Evolutionary conservation across 164 flowering plant species (phyloP).

Genomic region (Saururus chinensis): DNA sequence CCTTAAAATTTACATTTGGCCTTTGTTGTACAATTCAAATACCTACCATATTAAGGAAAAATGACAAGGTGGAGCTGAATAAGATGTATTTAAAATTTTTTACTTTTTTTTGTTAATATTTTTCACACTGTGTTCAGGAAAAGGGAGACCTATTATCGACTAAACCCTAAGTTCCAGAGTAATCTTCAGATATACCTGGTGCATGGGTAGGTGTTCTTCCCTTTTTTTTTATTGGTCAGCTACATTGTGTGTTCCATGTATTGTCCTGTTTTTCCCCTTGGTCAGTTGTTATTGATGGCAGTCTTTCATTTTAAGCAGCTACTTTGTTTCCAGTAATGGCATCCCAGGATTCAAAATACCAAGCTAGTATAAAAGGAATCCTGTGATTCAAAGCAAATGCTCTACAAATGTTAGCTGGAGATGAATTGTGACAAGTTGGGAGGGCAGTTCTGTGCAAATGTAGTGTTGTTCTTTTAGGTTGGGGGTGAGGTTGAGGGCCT

Average conservation of each 20-base stretch:
- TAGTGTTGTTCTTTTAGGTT: no score
- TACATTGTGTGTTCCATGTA: not conserved
- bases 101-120: not conserved
- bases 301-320: not conserved
- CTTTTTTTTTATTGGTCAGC: not conserved
- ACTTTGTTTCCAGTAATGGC: no score
- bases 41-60: not conserved
- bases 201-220: conserved; percentile 47
- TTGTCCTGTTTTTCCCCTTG: not conserved
- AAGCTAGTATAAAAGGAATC: no score
- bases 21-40: not conserved
- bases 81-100: no score
- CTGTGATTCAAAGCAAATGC: no score
- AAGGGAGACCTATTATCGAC: conserved; percentile 48
- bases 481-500: no score
- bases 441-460: no score
- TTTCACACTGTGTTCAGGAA: conserved; percentile 36
- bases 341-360: no score
- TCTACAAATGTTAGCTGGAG: no score
- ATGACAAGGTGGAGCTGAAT: no score
- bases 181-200: conserved; percentile 69
- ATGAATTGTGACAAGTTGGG: no score
- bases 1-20: not conserved
- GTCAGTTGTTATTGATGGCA: not conserved
- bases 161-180: conserved; percentile 64